Evolutionary conservation across 768 basidiomycete genomes (phyloP).

Genomic region (Dictyophora rubrovolvata): DNA sequence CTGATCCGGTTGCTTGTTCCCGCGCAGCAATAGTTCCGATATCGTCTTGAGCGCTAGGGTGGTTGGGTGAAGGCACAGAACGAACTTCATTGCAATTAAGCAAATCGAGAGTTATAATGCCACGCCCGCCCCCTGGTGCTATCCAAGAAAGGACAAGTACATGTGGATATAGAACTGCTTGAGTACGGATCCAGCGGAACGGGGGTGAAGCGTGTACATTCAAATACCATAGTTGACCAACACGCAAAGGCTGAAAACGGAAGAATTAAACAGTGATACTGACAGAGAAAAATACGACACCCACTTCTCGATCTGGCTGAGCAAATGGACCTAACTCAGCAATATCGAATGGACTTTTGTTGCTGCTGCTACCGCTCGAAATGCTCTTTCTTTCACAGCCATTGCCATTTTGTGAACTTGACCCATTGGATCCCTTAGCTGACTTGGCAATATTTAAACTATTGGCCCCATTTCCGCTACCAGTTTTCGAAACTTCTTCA

Average conservation of each 20-base stretch:
- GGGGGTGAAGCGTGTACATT: slow-evolving; percentile 81
- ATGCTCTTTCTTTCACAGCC: slow-evolving; percentile 16
- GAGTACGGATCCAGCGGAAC: slow-evolving; percentile 73
- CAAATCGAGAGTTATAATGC: slow-evolving; percentile 78
- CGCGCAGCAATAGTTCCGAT: slow-evolving; percentile 78
- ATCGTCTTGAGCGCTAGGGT: slow-evolving; percentile 74
- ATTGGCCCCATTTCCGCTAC: background rate
- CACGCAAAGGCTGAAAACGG: slow-evolving; percentile 63
- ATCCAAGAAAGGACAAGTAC: slow-evolving; percentile 83
- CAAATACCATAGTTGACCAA: slow-evolving; percentile 83
- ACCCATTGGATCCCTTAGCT: slow-evolving; percentile 18
- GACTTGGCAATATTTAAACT: slow-evolving; percentile 14
- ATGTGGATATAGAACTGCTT: slow-evolving; percentile 73
- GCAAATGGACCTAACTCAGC: slow-evolving; percentile 34
- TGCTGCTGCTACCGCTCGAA: slow-evolving; percentile 22
- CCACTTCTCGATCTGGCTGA: slow-evolving; percentile 34
- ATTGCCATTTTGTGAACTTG: slow-evolving; percentile 1
- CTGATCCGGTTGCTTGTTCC: slow-evolving; percentile 32
- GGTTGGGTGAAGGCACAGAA: slow-evolving; percentile 69
- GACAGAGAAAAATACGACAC: slow-evolving; percentile 12
- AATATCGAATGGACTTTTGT: slow-evolving; percentile 38
- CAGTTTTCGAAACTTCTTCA: background rate
- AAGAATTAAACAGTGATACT: background rate
- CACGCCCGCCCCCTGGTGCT: slow-evolving; percentile 70
- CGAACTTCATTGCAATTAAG: slow-evolving; percentile 81